Base-by-base conservation (phyloP, 1,284 basidiomycete species). In the Athelia sp. region DNA sequence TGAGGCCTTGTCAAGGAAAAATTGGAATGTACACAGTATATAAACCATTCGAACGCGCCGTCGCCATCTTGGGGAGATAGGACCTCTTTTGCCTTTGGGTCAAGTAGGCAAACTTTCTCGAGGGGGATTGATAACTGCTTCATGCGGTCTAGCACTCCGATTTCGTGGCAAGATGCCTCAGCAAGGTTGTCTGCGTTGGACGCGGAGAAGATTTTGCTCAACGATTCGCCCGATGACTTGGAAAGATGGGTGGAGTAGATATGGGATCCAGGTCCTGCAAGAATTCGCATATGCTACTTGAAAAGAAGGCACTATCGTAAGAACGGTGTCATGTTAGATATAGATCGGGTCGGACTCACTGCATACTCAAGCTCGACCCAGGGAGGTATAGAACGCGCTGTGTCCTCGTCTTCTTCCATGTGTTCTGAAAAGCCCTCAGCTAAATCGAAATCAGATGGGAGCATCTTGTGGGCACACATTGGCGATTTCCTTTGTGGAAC, bases 331-430 rank as follows among this genome's bases (percentile, higher is more conserved):
- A 6, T 24, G 32, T 17, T 35, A 23, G 29, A 44, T 51, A 4
- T 43, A 40, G 19, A 44, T 22, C 17, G 44, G 49, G 31, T n/a
- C 48, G 45, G 52, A 66, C 70, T 51, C 31, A 76, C 74, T 50
- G 69, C 66, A 52, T 88, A 93, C 73, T 95, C 92, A 36, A 94
- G 78, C 58, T 87, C 76, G 35, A 96, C 93, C 94, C 94, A 97
- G 42, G 84, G 86, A 10, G 94, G 94, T 35, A 89, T 77, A 1
- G 81, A 70, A 56, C 78, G 81, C 2, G 82, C 74, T 4, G 76
- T 77, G 43, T 80, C 76, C 54, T 96, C 93, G 63, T 96, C 93
- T 51, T 93, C 88, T 63, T 98, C 94, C 93, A 96, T 95, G 63
- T 97, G 93, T 60, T 97, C 93, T 94, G 56, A 21, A 18, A 13